These are phyloP conservation scores for Leccinum broughii DNA, from an alignment of 768 basidiomycete genomes.

Conservation along the genomic window DNA sequence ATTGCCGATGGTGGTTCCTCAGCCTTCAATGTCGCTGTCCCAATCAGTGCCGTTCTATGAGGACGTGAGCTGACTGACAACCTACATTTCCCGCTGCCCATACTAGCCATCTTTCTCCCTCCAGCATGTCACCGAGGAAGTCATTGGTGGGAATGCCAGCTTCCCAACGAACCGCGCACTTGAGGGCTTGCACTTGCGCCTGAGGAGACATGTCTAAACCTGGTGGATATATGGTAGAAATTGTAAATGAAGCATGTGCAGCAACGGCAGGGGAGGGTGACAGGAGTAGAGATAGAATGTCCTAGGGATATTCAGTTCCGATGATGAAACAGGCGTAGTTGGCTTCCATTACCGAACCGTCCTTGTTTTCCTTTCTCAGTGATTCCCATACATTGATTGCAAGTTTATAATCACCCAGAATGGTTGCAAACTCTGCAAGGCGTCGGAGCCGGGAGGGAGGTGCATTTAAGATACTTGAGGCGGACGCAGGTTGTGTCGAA, in stretches of 20 bases:
- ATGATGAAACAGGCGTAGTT: slow-evolving; percentile 1
- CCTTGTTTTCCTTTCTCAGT: slow-evolving; percentile 81
- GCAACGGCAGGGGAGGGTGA: slow-evolving; percentile 63
- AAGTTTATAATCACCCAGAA: slow-evolving; percentile 86
- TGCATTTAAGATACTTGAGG: slow-evolving; percentile 21
- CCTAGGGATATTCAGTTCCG: slow-evolving; percentile 45
- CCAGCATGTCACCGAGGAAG: slow-evolving; percentile 56
- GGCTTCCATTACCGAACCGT: slow-evolving; percentile 65
- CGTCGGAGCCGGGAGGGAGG: slow-evolving; percentile 74
- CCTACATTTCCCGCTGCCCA: slow-evolving; percentile 82
- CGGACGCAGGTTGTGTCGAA: slow-evolving; percentile 32
- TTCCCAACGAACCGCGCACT: slow-evolving; percentile 78
- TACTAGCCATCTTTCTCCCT: slow-evolving; percentile 84
- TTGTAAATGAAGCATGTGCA: slow-evolving; percentile 61
- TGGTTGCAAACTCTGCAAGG: slow-evolving; percentile 94
- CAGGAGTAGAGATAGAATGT: slow-evolving; percentile 75
- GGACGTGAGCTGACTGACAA: slow-evolving; percentile 15
- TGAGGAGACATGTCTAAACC: slow-evolving; percentile 53
- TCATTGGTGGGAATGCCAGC: slow-evolving; percentile 56
- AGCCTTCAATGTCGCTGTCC: slow-evolving; percentile 49
- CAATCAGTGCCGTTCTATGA: slow-evolving; percentile 26
- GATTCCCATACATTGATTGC: slow-evolving; percentile 85
- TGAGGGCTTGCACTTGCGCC: slow-evolving; percentile 67
- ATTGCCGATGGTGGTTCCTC: slow-evolving; percentile 82
- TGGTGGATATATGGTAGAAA: slow-evolving; percentile 48